These are phyloP conservation scores for Penicillium sp. DNA, from an alignment of 2,329 filamentous ascomycete species.

Conservation along the genomic window DNA sequence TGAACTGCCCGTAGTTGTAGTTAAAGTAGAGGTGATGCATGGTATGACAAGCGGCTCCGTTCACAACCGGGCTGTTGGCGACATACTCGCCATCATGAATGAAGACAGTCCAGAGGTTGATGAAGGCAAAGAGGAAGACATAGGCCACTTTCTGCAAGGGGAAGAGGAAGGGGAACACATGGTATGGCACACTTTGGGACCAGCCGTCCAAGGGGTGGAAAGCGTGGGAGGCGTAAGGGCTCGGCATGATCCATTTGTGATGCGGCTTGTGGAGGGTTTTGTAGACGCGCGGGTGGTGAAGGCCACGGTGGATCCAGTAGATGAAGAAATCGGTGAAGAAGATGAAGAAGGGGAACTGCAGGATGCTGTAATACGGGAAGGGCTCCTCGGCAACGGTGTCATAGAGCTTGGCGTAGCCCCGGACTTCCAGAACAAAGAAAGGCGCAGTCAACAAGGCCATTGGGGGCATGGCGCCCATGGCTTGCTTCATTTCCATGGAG, in stretches of 20 bases:
- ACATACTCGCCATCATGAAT: slow-evolving; percentile 96
- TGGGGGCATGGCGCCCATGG: slow-evolving; percentile 72
- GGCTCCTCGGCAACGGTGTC: slow-evolving; percentile 75
- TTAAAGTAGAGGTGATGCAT: slow-evolving; percentile 87
- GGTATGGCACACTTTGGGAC: slow-evolving; percentile 85
- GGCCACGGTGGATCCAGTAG: slow-evolving; percentile 86
- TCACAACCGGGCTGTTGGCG: slow-evolving; percentile 85
- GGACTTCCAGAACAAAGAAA: slow-evolving; percentile 79
- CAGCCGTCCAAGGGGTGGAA: slow-evolving; percentile 95
- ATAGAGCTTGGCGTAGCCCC: slow-evolving; percentile 84
- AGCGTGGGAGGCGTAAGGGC: slow-evolving; percentile 85
- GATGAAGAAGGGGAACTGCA: slow-evolving; percentile 87
- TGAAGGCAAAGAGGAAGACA: slow-evolving; percentile 81
- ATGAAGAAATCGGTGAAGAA: slow-evolving; percentile 86
- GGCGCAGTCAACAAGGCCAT: slow-evolving; percentile 82
- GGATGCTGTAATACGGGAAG: slow-evolving; percentile 72
- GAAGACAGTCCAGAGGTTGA: slow-evolving; percentile 96
- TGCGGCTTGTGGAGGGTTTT: slow-evolving; percentile 93
- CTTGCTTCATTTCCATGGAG: slow-evolving; percentile 78
- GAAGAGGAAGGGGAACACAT: slow-evolving; percentile 89
- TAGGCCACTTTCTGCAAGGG: slow-evolving; percentile 90
- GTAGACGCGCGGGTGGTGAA: slow-evolving; percentile 81
- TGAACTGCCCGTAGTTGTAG: slow-evolving; percentile 95
- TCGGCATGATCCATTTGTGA: slow-evolving; percentile 99
- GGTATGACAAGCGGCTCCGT: slow-evolving; percentile 94